These are phyloP conservation scores for Passiflora organensis DNA, from an alignment of 345 rosid species.

Conservation along the genomic window DNA sequence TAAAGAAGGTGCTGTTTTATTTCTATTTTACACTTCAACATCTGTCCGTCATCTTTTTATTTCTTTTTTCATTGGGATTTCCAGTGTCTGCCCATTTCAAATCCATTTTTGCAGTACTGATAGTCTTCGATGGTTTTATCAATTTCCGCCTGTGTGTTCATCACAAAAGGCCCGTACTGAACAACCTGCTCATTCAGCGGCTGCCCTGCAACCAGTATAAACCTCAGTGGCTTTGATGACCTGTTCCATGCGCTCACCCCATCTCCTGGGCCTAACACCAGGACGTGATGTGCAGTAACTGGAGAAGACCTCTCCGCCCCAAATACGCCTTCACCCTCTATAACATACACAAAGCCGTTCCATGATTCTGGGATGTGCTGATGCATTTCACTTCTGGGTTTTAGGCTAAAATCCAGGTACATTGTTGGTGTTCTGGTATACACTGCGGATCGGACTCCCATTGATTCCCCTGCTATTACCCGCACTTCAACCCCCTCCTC, in stretches of 20 bases:
- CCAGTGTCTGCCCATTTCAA: slow-evolving; percentile 80
- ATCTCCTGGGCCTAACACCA: slow-evolving; percentile 63
- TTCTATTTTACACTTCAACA: too few species aligned
- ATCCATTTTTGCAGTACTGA: slow-evolving; percentile 67
- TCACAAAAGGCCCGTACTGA: slow-evolving; percentile 90
- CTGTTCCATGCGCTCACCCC: slow-evolving; percentile 77
- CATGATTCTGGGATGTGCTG: slow-evolving; percentile 69
- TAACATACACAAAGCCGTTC: slow-evolving; percentile 66
- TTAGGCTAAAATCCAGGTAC: slow-evolving; percentile 69
- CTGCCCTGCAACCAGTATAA: slow-evolving; percentile 76
- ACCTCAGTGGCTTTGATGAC: slow-evolving; percentile 49
- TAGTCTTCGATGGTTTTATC: slow-evolving; percentile 82
- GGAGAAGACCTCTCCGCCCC: slow-evolving; percentile 38
- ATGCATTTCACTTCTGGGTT: slow-evolving; percentile 51
- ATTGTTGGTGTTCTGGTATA: slow-evolving; percentile 83
- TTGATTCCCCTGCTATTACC: slow-evolving; percentile 82
- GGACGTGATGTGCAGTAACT: slow-evolving; percentile 44
- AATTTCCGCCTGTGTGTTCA: slow-evolving; percentile 87
- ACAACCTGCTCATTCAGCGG: slow-evolving; percentile 81
- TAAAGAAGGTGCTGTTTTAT: slow-evolving; percentile 4
- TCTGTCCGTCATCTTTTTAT: too few species aligned
- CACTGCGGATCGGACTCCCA: slow-evolving; percentile 74
- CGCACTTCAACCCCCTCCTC: slow-evolving; percentile 60
- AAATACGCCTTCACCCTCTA: slow-evolving; percentile 80
- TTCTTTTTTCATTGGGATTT: slow-evolving; percentile 64